Evolutionary conservation across 179 eudicot genomes (phyloP).

Genomic region (Carnegiea gigantea): DNA sequence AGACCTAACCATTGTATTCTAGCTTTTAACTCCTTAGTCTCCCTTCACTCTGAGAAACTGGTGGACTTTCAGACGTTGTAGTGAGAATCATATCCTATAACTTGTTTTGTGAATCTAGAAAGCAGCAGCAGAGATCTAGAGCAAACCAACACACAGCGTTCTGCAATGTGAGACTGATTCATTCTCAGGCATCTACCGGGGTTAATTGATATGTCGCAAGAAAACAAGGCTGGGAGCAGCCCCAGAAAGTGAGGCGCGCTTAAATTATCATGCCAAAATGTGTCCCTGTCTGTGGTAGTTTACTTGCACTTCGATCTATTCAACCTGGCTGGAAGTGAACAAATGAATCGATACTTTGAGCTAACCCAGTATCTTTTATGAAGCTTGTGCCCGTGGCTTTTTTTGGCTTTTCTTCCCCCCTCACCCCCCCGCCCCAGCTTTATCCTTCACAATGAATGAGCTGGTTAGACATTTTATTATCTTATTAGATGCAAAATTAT

Average conservation of each 20-base stretch:
- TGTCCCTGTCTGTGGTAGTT: too few relatives aligned
- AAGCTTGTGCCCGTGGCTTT: too few relatives aligned
- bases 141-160: not conserved
- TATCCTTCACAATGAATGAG: too few relatives aligned
- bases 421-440: too few relatives aligned
- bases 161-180: not conserved
- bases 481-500: too few relatives aligned
- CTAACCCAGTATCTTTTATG: too few relatives aligned
- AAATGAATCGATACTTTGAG: too few relatives aligned
- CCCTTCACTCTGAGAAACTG: not conserved
- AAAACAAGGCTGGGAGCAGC: not conserved
- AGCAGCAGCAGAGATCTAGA: not conserved
- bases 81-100: not conserved
- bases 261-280: too few relatives aligned
- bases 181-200: not conserved
- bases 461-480: too few relatives aligned
- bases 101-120: not conserved
- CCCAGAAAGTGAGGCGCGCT: not conserved
- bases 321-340: too few relatives aligned
- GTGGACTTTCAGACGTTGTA: not conserved
- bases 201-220: not conserved
- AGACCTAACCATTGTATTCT: not conserved
- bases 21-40: not conserved
- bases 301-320: too few relatives aligned
- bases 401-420: too few relatives aligned